Conservation (phyloP, 441 rosid species). For the Brassica balearica region DNA sequence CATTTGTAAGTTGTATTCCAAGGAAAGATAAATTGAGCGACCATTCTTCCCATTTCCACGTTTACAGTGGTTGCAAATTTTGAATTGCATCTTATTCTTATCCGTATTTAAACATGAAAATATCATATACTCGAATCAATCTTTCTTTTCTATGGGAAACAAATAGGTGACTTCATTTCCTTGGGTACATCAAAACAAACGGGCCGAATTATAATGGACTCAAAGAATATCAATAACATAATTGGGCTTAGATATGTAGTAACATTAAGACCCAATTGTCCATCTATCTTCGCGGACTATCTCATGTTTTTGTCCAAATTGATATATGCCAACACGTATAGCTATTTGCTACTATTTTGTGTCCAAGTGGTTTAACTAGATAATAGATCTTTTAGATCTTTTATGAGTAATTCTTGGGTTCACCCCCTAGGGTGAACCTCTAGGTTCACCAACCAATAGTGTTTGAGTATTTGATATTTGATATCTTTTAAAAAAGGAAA, state of each 20-base stretch:
- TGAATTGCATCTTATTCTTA: constrained; percentile 8
- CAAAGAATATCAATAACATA: background rate
- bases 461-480: no score
- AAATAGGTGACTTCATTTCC: background rate
- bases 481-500: no score
- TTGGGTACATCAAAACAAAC: background rate
- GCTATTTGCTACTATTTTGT: background rate
- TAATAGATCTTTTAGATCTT: background rate
- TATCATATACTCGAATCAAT: background rate
- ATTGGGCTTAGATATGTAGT: background rate
- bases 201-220: background rate
- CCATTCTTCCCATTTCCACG: constrained; percentile 29
- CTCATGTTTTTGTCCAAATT: background rate
- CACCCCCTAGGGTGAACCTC: no score
- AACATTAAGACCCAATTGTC: background rate
- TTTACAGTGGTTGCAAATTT: constrained; percentile 24
- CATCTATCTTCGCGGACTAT: background rate
- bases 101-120: background rate
- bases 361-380: background rate
- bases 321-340: background rate
- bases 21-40: constrained; percentile 40
- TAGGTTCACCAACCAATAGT: no score
- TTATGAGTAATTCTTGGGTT: no score
- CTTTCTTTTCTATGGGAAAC: background rate
- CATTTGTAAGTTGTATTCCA: constrained; percentile 42